Evolutionary conservation across 106 monocot genomes (phyloP).

Genomic region (Dioscorea zingiberensis): DNA sequence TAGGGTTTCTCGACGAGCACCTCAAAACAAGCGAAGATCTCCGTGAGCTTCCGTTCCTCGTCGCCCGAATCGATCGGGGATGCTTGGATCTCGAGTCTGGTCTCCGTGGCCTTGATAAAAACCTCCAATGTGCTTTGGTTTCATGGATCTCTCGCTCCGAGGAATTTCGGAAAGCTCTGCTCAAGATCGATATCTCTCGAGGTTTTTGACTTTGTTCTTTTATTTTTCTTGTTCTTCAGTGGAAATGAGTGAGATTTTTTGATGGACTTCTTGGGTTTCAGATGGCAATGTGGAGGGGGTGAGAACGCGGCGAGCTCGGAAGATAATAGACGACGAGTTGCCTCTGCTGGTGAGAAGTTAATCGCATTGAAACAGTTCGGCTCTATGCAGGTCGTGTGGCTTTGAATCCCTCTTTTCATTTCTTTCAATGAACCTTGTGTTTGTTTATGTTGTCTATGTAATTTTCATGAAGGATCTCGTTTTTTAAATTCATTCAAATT

Average conservation of each 20-base stretch:
- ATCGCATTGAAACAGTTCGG: constrained; percentile 31
- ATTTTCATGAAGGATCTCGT: not conserved
- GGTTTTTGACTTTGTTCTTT: not conserved
- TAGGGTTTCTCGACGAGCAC: constrained; percentile 23
- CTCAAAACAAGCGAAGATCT: constrained; percentile 20
- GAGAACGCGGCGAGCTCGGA: not conserved
- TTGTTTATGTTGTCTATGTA: not conserved
- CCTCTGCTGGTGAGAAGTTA: constrained; percentile 31
- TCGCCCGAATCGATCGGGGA: constrained; percentile 9
- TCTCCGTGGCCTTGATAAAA: constrained; percentile 5
- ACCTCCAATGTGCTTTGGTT: constrained; percentile 9
- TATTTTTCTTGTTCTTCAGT: not conserved
- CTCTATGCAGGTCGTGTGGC: constrained; percentile 40
- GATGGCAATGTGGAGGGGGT: constrained; percentile 3
- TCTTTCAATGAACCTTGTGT: not conserved
- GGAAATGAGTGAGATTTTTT: not conserved
- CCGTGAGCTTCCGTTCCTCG: constrained; percentile 9
- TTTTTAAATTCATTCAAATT: not conserved
- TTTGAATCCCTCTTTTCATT: not conserved
- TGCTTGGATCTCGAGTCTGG: constrained; percentile 25
- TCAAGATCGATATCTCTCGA: not conserved
- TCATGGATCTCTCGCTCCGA: constrained; percentile 18
- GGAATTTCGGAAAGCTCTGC: constrained; percentile 8
- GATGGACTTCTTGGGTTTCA: not conserved
- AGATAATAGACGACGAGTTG: constrained; percentile 16